phyloP scores from a whole-genome alignment of 805 yeast species.

The Scheffersomyces coipomensis region DNA sequence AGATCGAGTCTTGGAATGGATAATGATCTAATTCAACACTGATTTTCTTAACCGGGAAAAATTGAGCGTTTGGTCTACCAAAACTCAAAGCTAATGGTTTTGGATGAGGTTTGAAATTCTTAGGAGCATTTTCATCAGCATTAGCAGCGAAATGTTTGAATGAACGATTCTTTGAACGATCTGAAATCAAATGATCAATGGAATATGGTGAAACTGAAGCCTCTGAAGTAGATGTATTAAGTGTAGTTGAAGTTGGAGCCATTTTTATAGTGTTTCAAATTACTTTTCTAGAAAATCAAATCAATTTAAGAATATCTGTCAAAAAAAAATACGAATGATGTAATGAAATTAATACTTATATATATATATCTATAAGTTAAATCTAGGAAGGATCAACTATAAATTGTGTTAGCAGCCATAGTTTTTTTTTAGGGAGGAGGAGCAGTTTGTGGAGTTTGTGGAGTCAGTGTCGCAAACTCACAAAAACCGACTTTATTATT shows the following conservation, averaged over 20 bases:
- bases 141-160: constrained; percentile 23
- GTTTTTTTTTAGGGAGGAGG: neutral
- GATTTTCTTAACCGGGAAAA: constrained; percentile 58
- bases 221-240: neutral
- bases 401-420: constrained; percentile 1
- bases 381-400: too few relatives aligned
- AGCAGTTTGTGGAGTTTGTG: too few relatives aligned
- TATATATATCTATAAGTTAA: too few relatives aligned
- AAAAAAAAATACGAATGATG: neutral
- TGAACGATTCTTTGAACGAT: neutral
- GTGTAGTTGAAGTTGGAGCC: neutral
- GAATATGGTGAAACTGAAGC: neutral
- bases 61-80: constrained; percentile 62
- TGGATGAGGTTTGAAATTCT: constrained; percentile 44
- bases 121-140: constrained; percentile 30
- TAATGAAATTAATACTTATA: too few relatives aligned
- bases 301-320: too few relatives aligned
- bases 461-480: too few relatives aligned
- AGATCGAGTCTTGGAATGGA: constrained; percentile 40
- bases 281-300: neutral
- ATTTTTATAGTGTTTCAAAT: neutral
- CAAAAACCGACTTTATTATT: too few relatives aligned
- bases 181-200: neutral
- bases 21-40: constrained; percentile 44
- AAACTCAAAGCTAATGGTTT: constrained; percentile 52